These are phyloP conservation scores for Ascochyta koolunga DNA, from an alignment of 2,329 filamentous ascomycete species.

Conservation along the genomic window DNA sequence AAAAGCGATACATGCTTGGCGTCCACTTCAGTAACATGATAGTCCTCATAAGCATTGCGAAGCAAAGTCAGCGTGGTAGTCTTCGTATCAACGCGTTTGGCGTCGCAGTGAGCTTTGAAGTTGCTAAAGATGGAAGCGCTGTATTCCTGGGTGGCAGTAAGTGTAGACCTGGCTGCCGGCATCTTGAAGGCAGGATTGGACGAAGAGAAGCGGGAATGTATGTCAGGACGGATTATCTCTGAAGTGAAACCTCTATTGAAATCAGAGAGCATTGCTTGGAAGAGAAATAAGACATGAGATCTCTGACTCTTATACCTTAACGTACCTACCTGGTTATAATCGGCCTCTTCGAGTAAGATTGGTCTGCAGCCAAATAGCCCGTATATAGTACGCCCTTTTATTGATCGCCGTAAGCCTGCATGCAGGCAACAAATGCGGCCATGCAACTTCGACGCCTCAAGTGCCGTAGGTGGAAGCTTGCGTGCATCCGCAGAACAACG, in stretches of 20 bases:
- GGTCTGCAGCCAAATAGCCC: neutral
- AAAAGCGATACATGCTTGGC: conserved; percentile 21
- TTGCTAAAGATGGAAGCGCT: conserved; percentile 2
- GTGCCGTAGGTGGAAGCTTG: neutral
- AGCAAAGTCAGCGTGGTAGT: conserved; percentile 22
- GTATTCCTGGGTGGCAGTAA: conserved; percentile 6
- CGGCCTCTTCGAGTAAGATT: neutral
- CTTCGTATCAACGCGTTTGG: conserved; percentile 31
- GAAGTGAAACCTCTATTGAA: neutral
- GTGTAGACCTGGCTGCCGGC: conserved; percentile 5
- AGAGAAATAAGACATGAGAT: neutral
- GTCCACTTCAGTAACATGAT: conserved; percentile 35
- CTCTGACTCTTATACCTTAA: neutral
- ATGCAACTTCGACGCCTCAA: too few species aligned
- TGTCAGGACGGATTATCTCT: neutral
- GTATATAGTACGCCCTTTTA: neutral
- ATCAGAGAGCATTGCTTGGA: neutral
- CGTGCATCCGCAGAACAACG: neutral
- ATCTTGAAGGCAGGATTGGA: neutral
- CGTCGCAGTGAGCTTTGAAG: conserved; percentile 29
- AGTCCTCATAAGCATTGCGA: conserved; percentile 26
- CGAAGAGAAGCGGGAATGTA: neutral
- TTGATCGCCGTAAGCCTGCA: neutral
- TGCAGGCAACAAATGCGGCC: too few species aligned
- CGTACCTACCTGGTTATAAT: neutral